Conservation (phyloP, 1,284 basidiomycete genomes). For the Bjerkandera adusta region DNA sequence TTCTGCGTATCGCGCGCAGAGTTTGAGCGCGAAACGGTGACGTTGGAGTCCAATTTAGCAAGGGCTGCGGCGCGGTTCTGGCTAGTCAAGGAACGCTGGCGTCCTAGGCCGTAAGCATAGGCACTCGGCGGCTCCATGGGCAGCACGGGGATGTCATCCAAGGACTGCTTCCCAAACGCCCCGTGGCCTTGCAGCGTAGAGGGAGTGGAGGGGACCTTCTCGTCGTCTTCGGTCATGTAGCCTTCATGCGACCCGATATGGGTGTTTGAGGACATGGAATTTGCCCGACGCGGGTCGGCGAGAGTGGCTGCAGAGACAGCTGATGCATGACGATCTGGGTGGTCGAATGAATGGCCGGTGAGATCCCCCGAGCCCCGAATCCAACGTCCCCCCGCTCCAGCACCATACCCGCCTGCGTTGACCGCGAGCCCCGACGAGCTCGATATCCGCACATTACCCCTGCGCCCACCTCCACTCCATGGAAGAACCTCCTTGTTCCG, state of each 20-base stretch:
- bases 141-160: conserved; percentile 9
- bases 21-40: conserved; percentile 5
- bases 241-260: neutral
- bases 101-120: conserved; percentile 1
- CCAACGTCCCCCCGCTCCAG: neutral
- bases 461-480: conserved; percentile 12
- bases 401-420: neutral
- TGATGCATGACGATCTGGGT: no score
- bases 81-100: conserved; percentile 12
- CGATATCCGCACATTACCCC: conserved; percentile 5
- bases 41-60: conserved; percentile 22
- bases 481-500: conserved; percentile 16
- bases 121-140: conserved; percentile 2
- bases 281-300: neutral
- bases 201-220: conserved; percentile 4
- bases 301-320: neutral
- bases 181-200: conserved; percentile 1
- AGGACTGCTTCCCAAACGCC: conserved; percentile 1
- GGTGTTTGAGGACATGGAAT: conserved; percentile 1
- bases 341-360: no score
- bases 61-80: conserved; percentile 26
- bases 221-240: conserved; percentile 2
- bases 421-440: conserved; percentile 6
- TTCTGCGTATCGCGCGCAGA: conserved; percentile 1
- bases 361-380: no score